Evolutionary conservation across 1,139 yeast species (phyloP).

Genomic region (Candida sojae): DNA sequence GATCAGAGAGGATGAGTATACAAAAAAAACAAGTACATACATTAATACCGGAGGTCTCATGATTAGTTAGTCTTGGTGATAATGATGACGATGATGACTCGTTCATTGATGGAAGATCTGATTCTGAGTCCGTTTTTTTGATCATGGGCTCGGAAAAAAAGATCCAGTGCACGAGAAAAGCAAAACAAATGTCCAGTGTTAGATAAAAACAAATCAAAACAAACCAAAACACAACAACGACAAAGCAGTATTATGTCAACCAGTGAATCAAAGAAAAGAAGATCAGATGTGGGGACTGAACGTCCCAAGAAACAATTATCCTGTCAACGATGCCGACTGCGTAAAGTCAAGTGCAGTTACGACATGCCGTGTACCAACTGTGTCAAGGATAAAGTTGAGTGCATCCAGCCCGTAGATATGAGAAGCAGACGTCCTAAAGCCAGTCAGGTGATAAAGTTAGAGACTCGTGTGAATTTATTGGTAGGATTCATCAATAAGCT

Average conservation of each 20-base stretch:
- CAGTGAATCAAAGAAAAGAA: not conserved
- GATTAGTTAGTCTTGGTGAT: too few relatives aligned
- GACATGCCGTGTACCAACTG: slow-evolving; percentile 55
- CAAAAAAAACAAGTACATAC: too few relatives aligned
- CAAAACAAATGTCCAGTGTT: not conserved
- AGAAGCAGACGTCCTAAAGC: slow-evolving; percentile 55
- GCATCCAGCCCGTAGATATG: slow-evolving; percentile 52
- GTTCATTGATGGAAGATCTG: too few relatives aligned
- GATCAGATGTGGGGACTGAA: not conserved
- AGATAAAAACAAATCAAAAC: too few relatives aligned
- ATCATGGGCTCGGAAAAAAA: not conserved
- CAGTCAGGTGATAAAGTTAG: slow-evolving; percentile 45
- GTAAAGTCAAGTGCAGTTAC: slow-evolving; percentile 56
- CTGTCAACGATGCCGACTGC: slow-evolving; percentile 53
- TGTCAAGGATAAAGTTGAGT: slow-evolving; percentile 42
- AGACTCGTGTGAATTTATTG: slow-evolving; percentile 28
- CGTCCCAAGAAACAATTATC: slow-evolving; percentile 18
- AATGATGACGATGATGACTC: too few relatives aligned
- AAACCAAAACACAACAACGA: not conserved
- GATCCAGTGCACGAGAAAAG: slow-evolving; percentile 1
- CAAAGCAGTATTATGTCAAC: not conserved
- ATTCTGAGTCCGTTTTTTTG: too few relatives aligned
- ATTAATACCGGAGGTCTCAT: too few relatives aligned
- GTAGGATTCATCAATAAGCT: slow-evolving; percentile 26
- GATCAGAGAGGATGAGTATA: too few relatives aligned